Evolutionary conservation across 78 protist genomes (phyloP), one percentile per base, ranked within the genome.

Genomic region (Pigoraptor vietnamica): DNA sequence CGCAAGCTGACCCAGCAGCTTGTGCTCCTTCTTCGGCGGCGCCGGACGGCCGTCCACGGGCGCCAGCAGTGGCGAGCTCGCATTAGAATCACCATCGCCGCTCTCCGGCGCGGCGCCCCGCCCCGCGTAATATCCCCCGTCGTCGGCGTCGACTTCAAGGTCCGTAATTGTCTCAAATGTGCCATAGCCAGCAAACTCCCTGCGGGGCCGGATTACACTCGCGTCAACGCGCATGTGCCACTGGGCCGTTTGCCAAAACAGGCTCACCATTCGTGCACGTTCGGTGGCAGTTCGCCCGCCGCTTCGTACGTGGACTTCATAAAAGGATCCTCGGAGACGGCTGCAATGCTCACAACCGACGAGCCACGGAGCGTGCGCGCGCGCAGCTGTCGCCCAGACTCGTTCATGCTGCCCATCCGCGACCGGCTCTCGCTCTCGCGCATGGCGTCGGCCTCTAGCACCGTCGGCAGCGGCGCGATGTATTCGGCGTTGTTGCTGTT

Each of bases 1-100:
- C 39, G 92, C 91, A 25, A 95, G 19, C 89, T 93, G 92, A 34
- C 94, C 94, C 37, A 95, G 88, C 36, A 35, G 86, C 84, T 79
- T 33, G 84, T 81, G 88, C 6, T 6, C 29, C 67, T 48, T 48
- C n/a, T n/a, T n/a, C n/a, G n/a, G n/a, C n/a, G n/a, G n/a, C n/a
- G n/a, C n/a, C n/a, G n/a, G n/a, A n/a, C n/a, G n/a, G n/a, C n/a
- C n/a, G n/a, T n/a, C n/a, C n/a, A n/a, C n/a, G n/a, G n/a, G n/a
- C n/a, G n/a, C n/a, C n/a, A n/a, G n/a, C n/a, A n/a, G n/a, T n/a
- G n/a, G n/a, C n/a, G n/a, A n/a, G n/a, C n/a, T n/a, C n/a, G n/a
- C n/a, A n/a, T n/a, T n/a, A n/a, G n/a, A n/a, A n/a, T n/a, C n/a
- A n/a, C n/a, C n/a, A n/a, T n/a, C n/a, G n/a, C n/a, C n/a, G n/a